phyloP scores from a whole-genome alignment of 371 early-diverging fungal species.

The Apophysomyces elegans region DNA sequence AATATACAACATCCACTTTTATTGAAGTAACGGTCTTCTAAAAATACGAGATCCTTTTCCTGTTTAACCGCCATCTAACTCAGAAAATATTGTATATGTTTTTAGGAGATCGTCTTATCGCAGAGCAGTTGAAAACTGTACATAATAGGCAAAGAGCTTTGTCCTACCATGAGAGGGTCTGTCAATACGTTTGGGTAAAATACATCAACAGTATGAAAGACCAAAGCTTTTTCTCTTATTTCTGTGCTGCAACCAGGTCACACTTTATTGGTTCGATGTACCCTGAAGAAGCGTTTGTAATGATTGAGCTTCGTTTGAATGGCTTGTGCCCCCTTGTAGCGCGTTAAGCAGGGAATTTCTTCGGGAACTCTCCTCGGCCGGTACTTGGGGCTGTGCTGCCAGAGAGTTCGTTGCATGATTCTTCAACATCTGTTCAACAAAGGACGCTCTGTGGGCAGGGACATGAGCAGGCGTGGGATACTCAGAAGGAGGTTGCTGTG shows the following conservation, averaged over 20 bases:
- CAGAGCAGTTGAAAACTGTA: no score
- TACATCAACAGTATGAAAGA: no score
- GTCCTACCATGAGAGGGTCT: no score
- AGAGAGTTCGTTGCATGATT: background rate
- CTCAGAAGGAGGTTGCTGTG: background rate
- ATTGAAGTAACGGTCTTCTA: no score
- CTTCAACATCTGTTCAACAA: slow-evolving; percentile 4
- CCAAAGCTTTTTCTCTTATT: background rate
- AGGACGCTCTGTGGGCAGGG: background rate
- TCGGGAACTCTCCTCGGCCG: background rate
- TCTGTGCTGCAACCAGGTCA: background rate
- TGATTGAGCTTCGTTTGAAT: background rate
- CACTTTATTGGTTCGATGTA: background rate
- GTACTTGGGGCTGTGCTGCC: background rate
- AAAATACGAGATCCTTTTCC: no score
- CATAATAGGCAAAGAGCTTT: no score
- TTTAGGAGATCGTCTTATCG: no score
- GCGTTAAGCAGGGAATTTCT: background rate
- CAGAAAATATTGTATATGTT: no score
- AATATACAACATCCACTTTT: no score
- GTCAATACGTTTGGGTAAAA: no score
- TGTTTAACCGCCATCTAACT: no score
- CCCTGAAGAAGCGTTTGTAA: background rate
- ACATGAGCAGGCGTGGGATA: background rate
- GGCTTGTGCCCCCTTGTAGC: background rate